Evolutionary conservation across 106 monocot genomes (phyloP).

Genomic region (Allium sativum): DNA sequence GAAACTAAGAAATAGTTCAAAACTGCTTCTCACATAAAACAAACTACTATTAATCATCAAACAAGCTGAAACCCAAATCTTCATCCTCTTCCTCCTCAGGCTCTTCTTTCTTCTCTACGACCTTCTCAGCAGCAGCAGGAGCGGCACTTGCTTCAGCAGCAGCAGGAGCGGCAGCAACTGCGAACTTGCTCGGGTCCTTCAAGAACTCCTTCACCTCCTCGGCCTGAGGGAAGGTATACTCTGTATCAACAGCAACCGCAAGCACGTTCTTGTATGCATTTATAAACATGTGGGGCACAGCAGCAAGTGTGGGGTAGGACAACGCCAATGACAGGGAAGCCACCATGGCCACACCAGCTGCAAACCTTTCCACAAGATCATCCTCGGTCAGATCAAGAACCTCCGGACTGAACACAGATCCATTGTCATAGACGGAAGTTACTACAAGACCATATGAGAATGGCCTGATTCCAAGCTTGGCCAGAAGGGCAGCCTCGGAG

Average conservation of each 20-base stretch:
- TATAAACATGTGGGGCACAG: constrained; percentile 84
- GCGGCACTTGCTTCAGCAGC: constrained; percentile 21
- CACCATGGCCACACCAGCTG: constrained; percentile 57
- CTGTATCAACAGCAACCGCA: constrained; percentile 62
- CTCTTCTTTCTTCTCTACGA: constrained; percentile 52
- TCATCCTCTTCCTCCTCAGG: constrained; percentile 69
- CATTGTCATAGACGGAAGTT: constrained; percentile 54
- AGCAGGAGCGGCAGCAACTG: constrained; percentile 31
- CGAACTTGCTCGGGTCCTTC: constrained; percentile 96
- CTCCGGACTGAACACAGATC: constrained; percentile 75
- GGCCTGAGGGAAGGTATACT: constrained; percentile 77
- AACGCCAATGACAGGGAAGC: constrained; percentile 59
- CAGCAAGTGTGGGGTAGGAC: constrained; percentile 63
- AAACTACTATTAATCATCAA: constrained; percentile 13
- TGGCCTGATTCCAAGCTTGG: constrained; percentile 88
- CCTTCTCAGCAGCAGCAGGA: constrained; percentile 27
- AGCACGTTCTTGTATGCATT: constrained; percentile 89
- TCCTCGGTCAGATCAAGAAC: constrained; percentile 80
- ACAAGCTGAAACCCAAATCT: constrained; percentile 72
- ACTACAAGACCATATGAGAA: constrained; percentile 89
- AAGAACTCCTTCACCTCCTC: constrained; percentile 79
- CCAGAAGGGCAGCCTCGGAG: constrained; percentile 81
- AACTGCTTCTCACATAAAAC: too few relatives aligned
- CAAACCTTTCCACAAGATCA: constrained; percentile 70
- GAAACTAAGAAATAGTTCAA: too few relatives aligned